These are phyloP conservation scores for Cytauxzoon felis DNA, from an alignment of 169 alveolate genomes.

Conservation along the genomic window DNA sequence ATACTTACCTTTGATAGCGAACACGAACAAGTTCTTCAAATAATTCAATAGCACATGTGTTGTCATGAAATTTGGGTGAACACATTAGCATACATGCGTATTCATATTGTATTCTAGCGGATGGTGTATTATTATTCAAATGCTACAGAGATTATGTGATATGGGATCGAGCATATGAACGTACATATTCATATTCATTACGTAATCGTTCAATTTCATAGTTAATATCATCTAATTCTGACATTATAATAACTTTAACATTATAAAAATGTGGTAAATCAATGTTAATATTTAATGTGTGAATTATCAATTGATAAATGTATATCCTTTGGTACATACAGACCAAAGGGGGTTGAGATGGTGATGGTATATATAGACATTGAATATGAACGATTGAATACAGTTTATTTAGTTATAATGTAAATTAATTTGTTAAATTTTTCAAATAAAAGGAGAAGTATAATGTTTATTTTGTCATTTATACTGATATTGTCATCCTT, in stretches of 20 bases:
- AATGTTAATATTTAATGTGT: no score
- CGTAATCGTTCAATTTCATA: slow-evolving; percentile 43
- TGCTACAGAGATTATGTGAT: slow-evolving; percentile 6
- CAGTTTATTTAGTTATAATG: no score
- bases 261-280: no score
- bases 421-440: no score
- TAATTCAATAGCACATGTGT: slow-evolving; percentile 36
- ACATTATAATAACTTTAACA: slow-evolving; percentile 31
- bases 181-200: slow-evolving; percentile 47
- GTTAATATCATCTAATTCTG: slow-evolving; percentile 49
- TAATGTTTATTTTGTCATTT: no score
- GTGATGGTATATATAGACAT: no score
- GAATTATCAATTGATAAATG: no score
- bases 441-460: no score
- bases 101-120: slow-evolving; percentile 56
- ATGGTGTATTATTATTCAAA: slow-evolving; percentile 39
- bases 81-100: slow-evolving; percentile 65
- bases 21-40: slow-evolving; percentile 52
- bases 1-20: slow-evolving; percentile 30
- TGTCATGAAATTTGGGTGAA: slow-evolving; percentile 35
- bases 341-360: no score
- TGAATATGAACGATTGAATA: no score
- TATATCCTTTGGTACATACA: no score
- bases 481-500: no score
- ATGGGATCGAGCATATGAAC: neutral